Evolutionary conservation across 169 alveolate genomes (phyloP).

Genomic region (Eimeria maxima): DNA sequence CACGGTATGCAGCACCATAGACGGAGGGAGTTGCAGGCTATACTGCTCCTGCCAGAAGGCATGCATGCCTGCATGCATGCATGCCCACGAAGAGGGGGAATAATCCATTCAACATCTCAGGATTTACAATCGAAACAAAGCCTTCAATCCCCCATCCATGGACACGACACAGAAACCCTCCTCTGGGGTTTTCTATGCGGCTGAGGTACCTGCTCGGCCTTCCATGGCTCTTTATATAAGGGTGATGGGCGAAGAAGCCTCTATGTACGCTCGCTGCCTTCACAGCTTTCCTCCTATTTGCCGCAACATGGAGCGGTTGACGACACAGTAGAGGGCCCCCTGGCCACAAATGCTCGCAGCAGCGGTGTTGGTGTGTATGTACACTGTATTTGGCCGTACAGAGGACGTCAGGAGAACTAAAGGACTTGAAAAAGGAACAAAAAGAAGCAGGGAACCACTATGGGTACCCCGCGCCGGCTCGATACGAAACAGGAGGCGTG

Average conservation of each 20-base stretch:
- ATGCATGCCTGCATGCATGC: too few species aligned
- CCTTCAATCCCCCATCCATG: too few species aligned
- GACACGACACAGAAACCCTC: too few species aligned
- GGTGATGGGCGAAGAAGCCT: background rate
- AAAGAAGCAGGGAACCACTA: background rate
- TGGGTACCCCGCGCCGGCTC: background rate
- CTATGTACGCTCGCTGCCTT: background rate
- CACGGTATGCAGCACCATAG: background rate
- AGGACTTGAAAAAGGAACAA: background rate
- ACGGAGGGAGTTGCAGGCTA: background rate
- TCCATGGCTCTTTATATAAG: background rate
- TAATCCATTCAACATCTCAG: too few species aligned
- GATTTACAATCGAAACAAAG: too few species aligned
- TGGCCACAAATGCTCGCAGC: background rate
- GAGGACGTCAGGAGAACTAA: background rate
- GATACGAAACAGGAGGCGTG: background rate
- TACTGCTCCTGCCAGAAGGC: too few species aligned
- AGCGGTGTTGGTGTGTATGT: background rate
- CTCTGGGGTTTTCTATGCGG: too few species aligned
- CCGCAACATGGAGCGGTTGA: background rate
- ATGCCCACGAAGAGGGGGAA: too few species aligned
- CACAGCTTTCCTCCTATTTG: background rate
- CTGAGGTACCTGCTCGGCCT: constrained; percentile 8
- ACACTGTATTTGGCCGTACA: background rate
- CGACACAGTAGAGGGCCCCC: background rate